These are phyloP conservation scores for Patellifolia procumbens DNA, from an alignment of 179 eudicot species.

Conservation along the genomic window DNA sequence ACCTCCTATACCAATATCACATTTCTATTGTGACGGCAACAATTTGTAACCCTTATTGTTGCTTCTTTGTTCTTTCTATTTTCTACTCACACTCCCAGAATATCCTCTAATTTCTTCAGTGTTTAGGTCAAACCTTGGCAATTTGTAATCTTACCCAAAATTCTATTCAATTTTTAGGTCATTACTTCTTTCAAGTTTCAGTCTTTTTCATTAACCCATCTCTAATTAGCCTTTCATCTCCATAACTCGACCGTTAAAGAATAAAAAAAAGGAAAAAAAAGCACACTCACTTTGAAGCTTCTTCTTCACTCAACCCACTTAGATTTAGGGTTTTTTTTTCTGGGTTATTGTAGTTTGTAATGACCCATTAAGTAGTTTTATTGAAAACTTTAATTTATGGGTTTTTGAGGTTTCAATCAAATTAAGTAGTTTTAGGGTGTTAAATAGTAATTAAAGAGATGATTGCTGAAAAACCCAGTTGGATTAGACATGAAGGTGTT, in stretches of 20 bases:
- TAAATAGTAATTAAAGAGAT: slow-evolving; percentile 27
- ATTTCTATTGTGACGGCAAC: slow-evolving; percentile 17
- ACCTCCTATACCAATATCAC: too few relatives aligned
- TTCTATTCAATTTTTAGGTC: background rate
- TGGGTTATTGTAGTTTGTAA: slow-evolving; percentile 17
- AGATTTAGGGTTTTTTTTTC: slow-evolving; percentile 23
- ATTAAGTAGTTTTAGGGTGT: slow-evolving; percentile 14
- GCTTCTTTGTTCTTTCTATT: slow-evolving; percentile 6
- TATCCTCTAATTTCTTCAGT: too few relatives aligned
- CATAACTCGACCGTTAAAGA: slow-evolving; percentile 10
- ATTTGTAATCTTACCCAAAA: slow-evolving; percentile 8
- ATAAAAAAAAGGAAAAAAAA: background rate
- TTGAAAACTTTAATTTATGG: slow-evolving; percentile 25
- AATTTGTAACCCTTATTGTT: background rate
- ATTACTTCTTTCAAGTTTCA: slow-evolving; percentile 5
- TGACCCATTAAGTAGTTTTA: slow-evolving; percentile 1
- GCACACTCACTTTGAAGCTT: slow-evolving; percentile 12
- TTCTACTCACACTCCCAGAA: background rate
- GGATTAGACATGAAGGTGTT: slow-evolving; percentile 86
- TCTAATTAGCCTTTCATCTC: background rate
- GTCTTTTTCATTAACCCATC: background rate
- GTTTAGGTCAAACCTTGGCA: slow-evolving; percentile 14
- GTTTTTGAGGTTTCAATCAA: slow-evolving; percentile 19
- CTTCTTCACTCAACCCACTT: background rate
- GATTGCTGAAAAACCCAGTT: slow-evolving; percentile 94